phyloP scores from a whole-genome alignment of 345 rosid species.

The Camelina hispida region DNA sequence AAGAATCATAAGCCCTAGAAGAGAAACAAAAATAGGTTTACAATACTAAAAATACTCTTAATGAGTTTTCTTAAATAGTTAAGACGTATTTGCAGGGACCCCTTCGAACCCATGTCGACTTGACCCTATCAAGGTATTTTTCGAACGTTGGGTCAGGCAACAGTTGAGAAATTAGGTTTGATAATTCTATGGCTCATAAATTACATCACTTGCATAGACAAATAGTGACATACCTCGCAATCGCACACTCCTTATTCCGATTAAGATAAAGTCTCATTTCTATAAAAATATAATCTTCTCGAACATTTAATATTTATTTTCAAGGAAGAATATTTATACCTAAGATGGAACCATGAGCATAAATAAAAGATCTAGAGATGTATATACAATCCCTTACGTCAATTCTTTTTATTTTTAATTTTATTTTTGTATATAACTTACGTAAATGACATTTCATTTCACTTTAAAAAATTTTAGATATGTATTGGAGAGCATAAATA shows the following conservation, averaged over 20 bases:
- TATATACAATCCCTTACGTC: neutral
- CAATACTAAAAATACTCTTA: no score
- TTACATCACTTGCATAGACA: neutral
- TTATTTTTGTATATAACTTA: neutral
- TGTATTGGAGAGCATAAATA: neutral
- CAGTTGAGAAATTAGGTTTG: neutral
- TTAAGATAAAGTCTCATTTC: neutral
- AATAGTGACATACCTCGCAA: neutral
- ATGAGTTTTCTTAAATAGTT: neutral
- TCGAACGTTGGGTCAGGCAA: neutral
- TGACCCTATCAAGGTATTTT: no score
- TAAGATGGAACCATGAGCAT: neutral
- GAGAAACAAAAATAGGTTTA: no score
- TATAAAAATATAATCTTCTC: neutral
- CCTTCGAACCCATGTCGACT: neutral
- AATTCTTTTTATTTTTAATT: neutral
- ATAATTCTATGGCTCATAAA: no score
- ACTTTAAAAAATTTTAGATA: neutral
- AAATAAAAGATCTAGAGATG: no score
- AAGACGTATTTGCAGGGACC: no score
- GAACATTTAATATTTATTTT: neutral
- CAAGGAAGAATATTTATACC: neutral
- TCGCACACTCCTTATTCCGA: neutral
- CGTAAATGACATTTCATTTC: neutral
- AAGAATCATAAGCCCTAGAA: no score